Percentiles rank a stretch among this genome's conserved stretches.
These are phyloP conservation scores for Botrytis pseudocinerea DNA, from an alignment of 2,329 filamentous ascomycete genomes.

Conservation along the genomic window DNA sequence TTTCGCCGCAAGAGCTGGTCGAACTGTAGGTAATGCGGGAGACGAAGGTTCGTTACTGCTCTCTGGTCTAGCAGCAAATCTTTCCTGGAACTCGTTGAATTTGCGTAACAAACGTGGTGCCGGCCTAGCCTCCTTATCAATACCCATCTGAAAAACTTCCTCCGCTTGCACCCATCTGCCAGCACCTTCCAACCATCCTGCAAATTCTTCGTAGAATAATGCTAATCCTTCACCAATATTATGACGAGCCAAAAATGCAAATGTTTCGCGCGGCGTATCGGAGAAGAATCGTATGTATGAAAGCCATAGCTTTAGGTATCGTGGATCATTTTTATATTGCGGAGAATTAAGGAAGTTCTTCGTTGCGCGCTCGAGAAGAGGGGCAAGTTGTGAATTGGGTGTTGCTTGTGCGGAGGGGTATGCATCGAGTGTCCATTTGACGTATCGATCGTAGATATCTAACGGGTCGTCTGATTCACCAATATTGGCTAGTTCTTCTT, in stretches of 20 bases:
- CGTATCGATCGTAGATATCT: slow-evolving; percentile 93
- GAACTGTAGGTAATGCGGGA: slow-evolving; percentile 79
- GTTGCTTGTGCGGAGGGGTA: slow-evolving; percentile 95
- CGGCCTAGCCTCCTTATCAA: slow-evolving; percentile 85
- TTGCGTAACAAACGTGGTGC: slow-evolving; percentile 80
- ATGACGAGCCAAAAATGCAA: slow-evolving; percentile 86
- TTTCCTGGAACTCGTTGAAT: slow-evolving; percentile 85
- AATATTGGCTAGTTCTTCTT: slow-evolving; percentile 75
- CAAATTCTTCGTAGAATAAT: slow-evolving; percentile 96
- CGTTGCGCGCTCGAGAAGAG: slow-evolving; percentile 87
- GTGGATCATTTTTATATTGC: slow-evolving; percentile 92
- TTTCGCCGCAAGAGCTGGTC: slow-evolving; percentile 83
- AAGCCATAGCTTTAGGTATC: slow-evolving; percentile 92
- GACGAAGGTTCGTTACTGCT: slow-evolving; percentile 71
- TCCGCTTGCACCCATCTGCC: slow-evolving; percentile 88
- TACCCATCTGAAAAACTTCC: slow-evolving; percentile 87
- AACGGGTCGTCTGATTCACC: slow-evolving; percentile 92
- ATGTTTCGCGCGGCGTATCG: slow-evolving; percentile 89
- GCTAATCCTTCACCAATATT: slow-evolving; percentile 83
- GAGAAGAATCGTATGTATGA: slow-evolving; percentile 92
- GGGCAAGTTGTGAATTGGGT: slow-evolving; percentile 83
- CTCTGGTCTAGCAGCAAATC: slow-evolving; percentile 67
- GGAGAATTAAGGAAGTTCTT: slow-evolving; percentile 81
- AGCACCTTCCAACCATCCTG: slow-evolving; percentile 83
- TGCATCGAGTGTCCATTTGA: slow-evolving; percentile 93